phyloP scores from a whole-genome alignment of 1,139 yeast genomes.

The Hansenula anomala region DNA sequence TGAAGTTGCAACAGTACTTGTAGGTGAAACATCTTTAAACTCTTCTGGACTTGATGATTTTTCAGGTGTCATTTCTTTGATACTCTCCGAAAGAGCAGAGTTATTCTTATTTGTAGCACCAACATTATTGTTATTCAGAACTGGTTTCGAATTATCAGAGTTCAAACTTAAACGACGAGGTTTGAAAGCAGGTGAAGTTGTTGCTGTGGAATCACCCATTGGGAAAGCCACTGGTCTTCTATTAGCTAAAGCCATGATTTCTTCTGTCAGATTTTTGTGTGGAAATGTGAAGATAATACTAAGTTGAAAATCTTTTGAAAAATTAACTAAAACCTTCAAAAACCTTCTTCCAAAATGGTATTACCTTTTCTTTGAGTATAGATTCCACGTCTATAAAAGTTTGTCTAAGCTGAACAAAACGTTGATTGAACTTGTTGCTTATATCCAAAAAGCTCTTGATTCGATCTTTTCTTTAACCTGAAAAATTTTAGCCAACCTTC shows the following conservation, averaged over 20 bases:
- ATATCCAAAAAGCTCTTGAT: no score
- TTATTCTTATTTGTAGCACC: no score
- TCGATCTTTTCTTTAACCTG: no score
- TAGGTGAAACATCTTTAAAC: conserved; percentile 19
- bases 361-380: no score
- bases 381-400: not conserved
- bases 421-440: no score
- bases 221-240: conserved; percentile 46
- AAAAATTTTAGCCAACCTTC: no score
- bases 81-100: conserved; percentile 4
- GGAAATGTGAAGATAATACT: no score
- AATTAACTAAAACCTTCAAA: conserved; percentile 20
- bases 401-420: no score
- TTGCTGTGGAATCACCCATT: conserved; percentile 24
- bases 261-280: no score
- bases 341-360: no score
- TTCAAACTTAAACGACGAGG: conserved; percentile 34
- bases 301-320: conserved; percentile 7
- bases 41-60: conserved; percentile 26
- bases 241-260: conserved; percentile 49
- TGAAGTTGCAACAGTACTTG: conserved; percentile 15
- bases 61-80: conserved; percentile 24
- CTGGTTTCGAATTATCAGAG: not conserved
- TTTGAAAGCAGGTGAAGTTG: conserved; percentile 41
- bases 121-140: no score